These are phyloP conservation scores for Rhizophora mangle DNA, from an alignment of 345 rosid species.

Conservation along the genomic window DNA sequence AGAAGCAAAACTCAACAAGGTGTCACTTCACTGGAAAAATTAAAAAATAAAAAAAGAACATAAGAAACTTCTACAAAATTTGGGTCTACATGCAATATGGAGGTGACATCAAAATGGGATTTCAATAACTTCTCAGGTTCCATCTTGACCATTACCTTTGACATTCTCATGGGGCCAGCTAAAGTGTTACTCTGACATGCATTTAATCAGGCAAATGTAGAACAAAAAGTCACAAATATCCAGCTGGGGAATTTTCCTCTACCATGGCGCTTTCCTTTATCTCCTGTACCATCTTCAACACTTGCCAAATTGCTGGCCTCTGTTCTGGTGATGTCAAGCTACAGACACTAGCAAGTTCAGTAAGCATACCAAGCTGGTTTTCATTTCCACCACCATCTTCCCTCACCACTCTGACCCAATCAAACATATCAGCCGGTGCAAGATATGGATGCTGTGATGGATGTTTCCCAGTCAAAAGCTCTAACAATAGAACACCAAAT, in stretches of 20 bases:
- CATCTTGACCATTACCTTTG: too few species aligned
- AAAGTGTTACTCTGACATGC: not conserved
- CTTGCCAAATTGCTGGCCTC: constrained; percentile 89
- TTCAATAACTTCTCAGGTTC: too few species aligned
- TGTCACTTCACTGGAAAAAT: too few species aligned
- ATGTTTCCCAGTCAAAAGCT: constrained; percentile 46
- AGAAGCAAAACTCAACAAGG: too few species aligned
- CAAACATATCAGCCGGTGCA: constrained; percentile 63
- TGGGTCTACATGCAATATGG: too few species aligned
- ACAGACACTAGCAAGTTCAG: constrained; percentile 81
- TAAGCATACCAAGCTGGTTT: constrained; percentile 66
- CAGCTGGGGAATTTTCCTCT: constrained; percentile 36
- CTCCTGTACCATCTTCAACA: constrained; percentile 75
- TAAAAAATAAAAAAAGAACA: too few species aligned
- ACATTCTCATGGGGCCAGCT: too few species aligned
- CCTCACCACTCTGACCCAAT: constrained; percentile 76
- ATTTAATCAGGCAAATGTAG: not conserved
- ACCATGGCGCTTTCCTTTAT: constrained; percentile 60
- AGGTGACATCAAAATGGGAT: too few species aligned
- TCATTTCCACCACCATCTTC: constrained; percentile 54
- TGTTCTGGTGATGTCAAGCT: constrained; percentile 85
- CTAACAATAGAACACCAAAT: not conserved
- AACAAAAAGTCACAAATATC: constrained; percentile 13
- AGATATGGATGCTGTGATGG: not conserved
- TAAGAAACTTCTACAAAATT: too few species aligned